Evolutionary conservation across 108 stramenopile species (phyloP), one percentile per base, ranked within the genome.

Genomic region (Licmophora abbreviata): DNA sequence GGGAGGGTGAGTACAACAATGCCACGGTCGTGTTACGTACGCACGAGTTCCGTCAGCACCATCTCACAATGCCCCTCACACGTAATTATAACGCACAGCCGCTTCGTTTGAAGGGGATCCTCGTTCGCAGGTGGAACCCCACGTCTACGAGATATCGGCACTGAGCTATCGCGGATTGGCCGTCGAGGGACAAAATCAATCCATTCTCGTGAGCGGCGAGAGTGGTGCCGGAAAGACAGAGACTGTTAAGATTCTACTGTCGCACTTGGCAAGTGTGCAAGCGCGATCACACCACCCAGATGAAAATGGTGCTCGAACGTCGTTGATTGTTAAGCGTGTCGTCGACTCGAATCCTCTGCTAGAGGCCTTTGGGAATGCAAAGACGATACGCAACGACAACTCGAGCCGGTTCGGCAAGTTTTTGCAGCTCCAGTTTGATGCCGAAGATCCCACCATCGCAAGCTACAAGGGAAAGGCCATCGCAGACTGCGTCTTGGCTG

Each of bases 211-310:
- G 3, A 71, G 66, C 1, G 96, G 94, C 32, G 96, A 97, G 67
- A 74, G 71, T 45, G 96, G 97, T 8, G 97, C 97, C 11, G 97
- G 95, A 15, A 97, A 96, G 73, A 97, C 95, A 7, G 97, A 95
- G 54, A 95, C 95, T 9, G 93, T 89, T 58, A 97, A 97, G 69
- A 87, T 95, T 42, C 88, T 96, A 21, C 55, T 93, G 21, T 83
- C 90, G 65, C 95, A 89, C 68, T 71, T 93, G 45, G 84, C 91
- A 27, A 84, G 77, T 71, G 64, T 88, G 9, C 9, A 12, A 11
- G 11, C 9, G 12, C 34, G 34, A 35, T 9, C 34, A 35, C 12
- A 9, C 34, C 11, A 9, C 12, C 34, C 34, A 11, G 11, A 35
- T 12, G 34, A 11, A 12, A 9, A 9, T 12, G 34, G 9, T 12